Base-by-base conservation (phyloP, 805 yeast species). In the Clavispora carvajalis region DNA sequence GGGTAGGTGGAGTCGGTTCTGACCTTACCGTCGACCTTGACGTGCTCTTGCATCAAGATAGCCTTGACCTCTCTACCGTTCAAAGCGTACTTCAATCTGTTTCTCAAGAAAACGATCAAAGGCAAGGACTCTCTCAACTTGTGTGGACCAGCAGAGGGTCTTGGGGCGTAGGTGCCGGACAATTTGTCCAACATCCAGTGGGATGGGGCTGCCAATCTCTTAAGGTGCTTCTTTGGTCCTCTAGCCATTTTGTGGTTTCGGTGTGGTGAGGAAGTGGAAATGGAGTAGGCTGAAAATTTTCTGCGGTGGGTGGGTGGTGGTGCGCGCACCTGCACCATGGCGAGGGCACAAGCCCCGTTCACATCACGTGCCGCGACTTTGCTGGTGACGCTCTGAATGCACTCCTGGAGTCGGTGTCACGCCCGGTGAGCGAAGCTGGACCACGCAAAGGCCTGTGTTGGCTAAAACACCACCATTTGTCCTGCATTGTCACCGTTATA, bases 231-330 rank as follows among this genome's bases (percentile, higher is more conserved):
- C 58, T 58, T 59, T 46, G 85, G 85, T 73, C 86, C 86, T 80
- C 86, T 79, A 68, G 77, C 85, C 86, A 80, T 80, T 67, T 74
- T 79, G 39, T 26, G 34, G 33, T 38, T 31, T 36, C 26, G 29
- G 33, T 40, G 38, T 37, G 41, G 33, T 31, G 39, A 30, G 34
- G 23, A 16, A 24, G 30, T 22, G n/a, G 36, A 23, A 7, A 24
- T 23, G 15, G 11, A 12, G 36, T 10, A 11, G 29, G 25, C 21
- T 41, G 45, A 48, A 49, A 49, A 48, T 46, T 49, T 49, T 49
- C 40, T 24, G 37, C 15, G 22, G 22, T 16, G 6, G 41, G 29
- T n/a, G 7, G 25, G 16, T 5, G 36, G 33, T 16, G 21, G 31
- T 7, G 16, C 31, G 31, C 13, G 37, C 16, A 28, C 19, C 34